A percentile compares a stretch with the other conserved stretches of the same genome.
These are phyloP conservation scores for Scortechinia acanthostroma DNA, from an alignment of 2,329 filamentous ascomycete genomes.

Conservation along the genomic window DNA sequence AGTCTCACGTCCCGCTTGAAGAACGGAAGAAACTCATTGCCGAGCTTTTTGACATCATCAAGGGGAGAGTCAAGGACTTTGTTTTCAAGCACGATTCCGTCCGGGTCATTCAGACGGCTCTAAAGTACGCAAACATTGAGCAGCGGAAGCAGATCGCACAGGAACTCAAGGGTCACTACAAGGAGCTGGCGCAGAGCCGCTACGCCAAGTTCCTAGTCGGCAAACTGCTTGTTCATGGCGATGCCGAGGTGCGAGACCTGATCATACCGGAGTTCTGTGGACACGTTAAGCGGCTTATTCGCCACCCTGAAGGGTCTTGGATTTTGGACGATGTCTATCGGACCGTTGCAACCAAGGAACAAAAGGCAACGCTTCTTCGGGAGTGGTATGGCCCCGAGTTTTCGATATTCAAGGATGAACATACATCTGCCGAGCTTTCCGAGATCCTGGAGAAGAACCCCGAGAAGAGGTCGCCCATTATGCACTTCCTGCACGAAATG, in stretches of 20 bases:
- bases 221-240: constrained; percentile 88
- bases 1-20: constrained; percentile 84
- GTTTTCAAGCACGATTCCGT: constrained; percentile 98
- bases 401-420: constrained; percentile 64
- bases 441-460: constrained; percentile 70
- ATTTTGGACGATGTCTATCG: constrained; percentile 96
- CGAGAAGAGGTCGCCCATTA: constrained; percentile 79
- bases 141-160: constrained; percentile 80
- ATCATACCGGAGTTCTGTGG: constrained; percentile 94
- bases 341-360: constrained; percentile 74
- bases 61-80: constrained; percentile 85
- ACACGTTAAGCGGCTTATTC: constrained; percentile 84
- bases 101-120: constrained; percentile 89
- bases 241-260: constrained; percentile 76
- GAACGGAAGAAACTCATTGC: constrained; percentile 81
- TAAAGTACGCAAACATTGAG: constrained; percentile 85
- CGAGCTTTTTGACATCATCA: constrained; percentile 87
- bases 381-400: constrained; percentile 98
- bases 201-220: constrained; percentile 97
- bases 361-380: constrained; percentile 76
- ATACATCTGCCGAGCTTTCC: constrained; percentile 59
- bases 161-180: constrained; percentile 80
- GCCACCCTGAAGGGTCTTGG: constrained; percentile 93
- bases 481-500: constrained; percentile 77
- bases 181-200: constrained; percentile 80